phyloP scores from a whole-genome alignment of 495 filamentous ascomycete genomes.

The Penicillium salamii region DNA sequence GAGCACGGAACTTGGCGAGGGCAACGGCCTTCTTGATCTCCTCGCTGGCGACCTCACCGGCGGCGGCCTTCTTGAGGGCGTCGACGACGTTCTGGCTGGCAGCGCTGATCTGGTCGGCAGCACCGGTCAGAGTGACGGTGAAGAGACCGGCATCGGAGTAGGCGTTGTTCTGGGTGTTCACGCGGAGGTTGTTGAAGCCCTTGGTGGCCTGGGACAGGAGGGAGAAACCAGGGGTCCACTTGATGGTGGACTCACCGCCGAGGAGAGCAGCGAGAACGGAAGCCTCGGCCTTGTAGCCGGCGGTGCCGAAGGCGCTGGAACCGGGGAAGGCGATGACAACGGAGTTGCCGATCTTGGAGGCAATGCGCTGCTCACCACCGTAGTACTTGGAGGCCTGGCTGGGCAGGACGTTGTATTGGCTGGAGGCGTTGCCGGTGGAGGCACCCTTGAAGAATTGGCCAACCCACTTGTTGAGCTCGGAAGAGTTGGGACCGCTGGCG shows the following conservation, averaged over 20 bases:
- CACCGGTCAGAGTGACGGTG: slow-evolving; percentile 71
- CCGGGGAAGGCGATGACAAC: slow-evolving; percentile 91
- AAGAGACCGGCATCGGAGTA: slow-evolving; percentile 97
- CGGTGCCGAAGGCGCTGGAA: slow-evolving; percentile 66
- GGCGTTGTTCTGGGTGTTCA: slow-evolving; percentile 68
- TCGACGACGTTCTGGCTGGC: slow-evolving; percentile 65
- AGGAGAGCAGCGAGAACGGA: slow-evolving; percentile 86
- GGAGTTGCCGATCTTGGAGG: slow-evolving; percentile 68
- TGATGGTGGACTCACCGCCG: slow-evolving; percentile 85
- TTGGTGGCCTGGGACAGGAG: slow-evolving; percentile 76
- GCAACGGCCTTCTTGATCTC: slow-evolving; percentile 88
- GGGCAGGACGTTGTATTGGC: slow-evolving; percentile 38
- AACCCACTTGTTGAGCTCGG: slow-evolving; percentile 84
- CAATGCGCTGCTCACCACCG: slow-evolving; percentile 89
- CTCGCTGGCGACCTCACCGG: slow-evolving; percentile 73
- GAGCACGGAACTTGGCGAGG: slow-evolving; percentile 87
- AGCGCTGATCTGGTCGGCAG: slow-evolving; percentile 63
- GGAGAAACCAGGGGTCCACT: slow-evolving; percentile 93
- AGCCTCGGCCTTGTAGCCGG: slow-evolving; percentile 82
- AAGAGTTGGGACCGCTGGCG: slow-evolving; percentile 76
- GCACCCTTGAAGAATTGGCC: slow-evolving; percentile 75
- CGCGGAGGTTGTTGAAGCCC: slow-evolving; percentile 59
- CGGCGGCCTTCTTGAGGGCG: slow-evolving; percentile 72
- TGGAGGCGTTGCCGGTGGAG: slow-evolving; percentile 34
- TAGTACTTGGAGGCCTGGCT: slow-evolving; percentile 71